These are phyloP conservation scores for Phytophthora uliginosa DNA, from an alignment of 352 stramenopile species.

Conservation along the genomic window DNA sequence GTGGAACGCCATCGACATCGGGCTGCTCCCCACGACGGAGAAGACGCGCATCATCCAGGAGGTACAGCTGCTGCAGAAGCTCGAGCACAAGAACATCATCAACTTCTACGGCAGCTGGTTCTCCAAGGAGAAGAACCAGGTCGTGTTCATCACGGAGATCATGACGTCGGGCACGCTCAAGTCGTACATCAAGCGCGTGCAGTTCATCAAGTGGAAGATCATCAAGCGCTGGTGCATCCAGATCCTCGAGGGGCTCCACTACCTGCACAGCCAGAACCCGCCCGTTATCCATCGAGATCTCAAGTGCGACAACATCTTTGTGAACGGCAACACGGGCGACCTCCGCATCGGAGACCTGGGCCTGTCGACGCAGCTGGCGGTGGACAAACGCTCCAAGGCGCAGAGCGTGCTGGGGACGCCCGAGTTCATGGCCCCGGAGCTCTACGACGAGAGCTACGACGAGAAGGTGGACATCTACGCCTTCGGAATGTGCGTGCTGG, in stretches of 20 bases:
- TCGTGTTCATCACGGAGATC: constrained; percentile 99
- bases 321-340: constrained; percentile 98
- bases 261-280: constrained; percentile 92
- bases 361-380: constrained; percentile 86
- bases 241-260: constrained; percentile 97
- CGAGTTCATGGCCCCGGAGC: constrained; percentile 99
- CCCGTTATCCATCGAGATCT: constrained; percentile 95
- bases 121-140: constrained; percentile 98
- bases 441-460: constrained; percentile 99
- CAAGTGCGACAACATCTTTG: constrained; percentile 99
- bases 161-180: constrained; percentile 97
- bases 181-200: constrained; percentile 98
- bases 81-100: constrained; percentile 99
- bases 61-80: constrained; percentile 96
- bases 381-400: constrained; percentile 81
- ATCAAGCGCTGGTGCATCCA: constrained; percentile 98
- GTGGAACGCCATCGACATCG: constrained; percentile 99
- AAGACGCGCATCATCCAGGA: constrained; percentile 98
- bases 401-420: constrained; percentile 98
- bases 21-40: constrained; percentile 95
- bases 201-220: constrained; percentile 99
- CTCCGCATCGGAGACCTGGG: constrained; percentile 98
- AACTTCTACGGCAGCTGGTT: constrained; percentile 99
- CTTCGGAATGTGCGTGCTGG: constrained; percentile 99
- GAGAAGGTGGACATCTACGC: constrained; percentile 99